Base-by-base conservation (phyloP, 345 rosid genomes). In the Luvunga scandens region DNA sequence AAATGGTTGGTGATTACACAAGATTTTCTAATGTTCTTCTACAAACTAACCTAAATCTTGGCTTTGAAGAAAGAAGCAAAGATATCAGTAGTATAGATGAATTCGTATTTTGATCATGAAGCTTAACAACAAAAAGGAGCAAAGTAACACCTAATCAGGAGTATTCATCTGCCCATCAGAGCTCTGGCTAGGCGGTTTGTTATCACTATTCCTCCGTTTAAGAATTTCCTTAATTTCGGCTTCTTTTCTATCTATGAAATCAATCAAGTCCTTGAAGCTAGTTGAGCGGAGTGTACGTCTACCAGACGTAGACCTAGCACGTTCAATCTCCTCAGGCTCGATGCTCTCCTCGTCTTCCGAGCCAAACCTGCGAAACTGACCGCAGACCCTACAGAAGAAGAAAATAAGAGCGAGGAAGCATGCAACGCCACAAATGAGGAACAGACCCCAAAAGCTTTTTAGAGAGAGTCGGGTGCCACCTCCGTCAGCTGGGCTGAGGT, bases 401-500 rank as follows among this genome's bases (percentile, higher is more conserved):
- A 82, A 2, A 0, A 75, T 9, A 24, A 95, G 93, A 5, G 93
- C 89, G 24, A 90, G 33, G 69, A 89, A 19, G 85, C 96, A 91
- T 34, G 92, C 84, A 59, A 85, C 25, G 74, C 96, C 98, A 60
- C 93, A 89, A 16, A 95, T 90, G 45, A 95, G 88, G 83, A 95
- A 95, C 63, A 95, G 87, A 9, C 98, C 98, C 98, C 98, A 95
- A 72, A 95, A 95, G 87, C 96, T 93, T 25, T 36, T 77, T 71
- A 95, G 72, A 18, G 96, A 87, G 25, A 93, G 91, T 6, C 18
- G 50, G 18, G 86, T 88, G 80, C 67, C 50, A 50, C 22, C 83
- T 0, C 81, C 85, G 2, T 88, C 92, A 27, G 59, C 71, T 50
- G 65, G 3, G 25, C 71, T 36, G 22, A 84, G 80, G 62, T 83